phyloP scores from a whole-genome alignment of 2,329 filamentous ascomycete species.

The Boeremia lycopersici region DNA sequence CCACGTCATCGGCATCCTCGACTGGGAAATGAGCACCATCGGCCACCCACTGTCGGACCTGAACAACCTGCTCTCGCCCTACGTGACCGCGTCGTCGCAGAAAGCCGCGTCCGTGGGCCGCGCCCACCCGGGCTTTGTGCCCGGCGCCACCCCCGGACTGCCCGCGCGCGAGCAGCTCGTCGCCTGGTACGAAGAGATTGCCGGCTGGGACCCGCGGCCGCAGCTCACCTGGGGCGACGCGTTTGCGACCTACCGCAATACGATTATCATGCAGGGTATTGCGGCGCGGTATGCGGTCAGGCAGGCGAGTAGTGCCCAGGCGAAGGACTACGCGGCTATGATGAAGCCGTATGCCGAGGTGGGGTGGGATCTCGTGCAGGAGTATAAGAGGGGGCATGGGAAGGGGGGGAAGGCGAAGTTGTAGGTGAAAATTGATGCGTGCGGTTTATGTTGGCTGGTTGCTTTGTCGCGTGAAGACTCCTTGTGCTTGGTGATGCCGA shows the following conservation, averaged over 20 bases:
- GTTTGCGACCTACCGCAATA: slow-evolving; percentile 64
- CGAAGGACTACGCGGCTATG: slow-evolving; percentile 71
- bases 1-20: slow-evolving; percentile 87
- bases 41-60: slow-evolving; percentile 95
- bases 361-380: slow-evolving; percentile 75
- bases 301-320: slow-evolving; percentile 88
- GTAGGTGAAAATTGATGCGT: slow-evolving; percentile 21
- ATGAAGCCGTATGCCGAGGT: slow-evolving; percentile 76
- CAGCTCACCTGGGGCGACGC: slow-evolving; percentile 69
- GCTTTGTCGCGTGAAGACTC: too few species aligned
- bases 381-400: slow-evolving; percentile 48
- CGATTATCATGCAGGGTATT: slow-evolving; percentile 83
- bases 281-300: slow-evolving; percentile 82
- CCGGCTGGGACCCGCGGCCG: slow-evolving; percentile 71
- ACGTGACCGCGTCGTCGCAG: slow-evolving; percentile 48
- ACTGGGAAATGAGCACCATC: slow-evolving; percentile 94
- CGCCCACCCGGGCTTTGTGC: slow-evolving; percentile 62
- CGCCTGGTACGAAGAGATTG: slow-evolving; percentile 69
- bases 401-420: slow-evolving; percentile 44
- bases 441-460: too few species aligned
- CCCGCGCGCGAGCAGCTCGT: slow-evolving; percentile 65
- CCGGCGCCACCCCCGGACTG: slow-evolving; percentile 69
- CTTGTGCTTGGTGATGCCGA: neutral
- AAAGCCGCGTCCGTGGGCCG: slow-evolving; percentile 48
- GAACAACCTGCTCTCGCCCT: slow-evolving; percentile 71